Evolutionary conservation across 1,139 yeast genomes (phyloP), one percentile per base, ranked within the genome.

Genomic region (Debaryomyces coudertii): DNA sequence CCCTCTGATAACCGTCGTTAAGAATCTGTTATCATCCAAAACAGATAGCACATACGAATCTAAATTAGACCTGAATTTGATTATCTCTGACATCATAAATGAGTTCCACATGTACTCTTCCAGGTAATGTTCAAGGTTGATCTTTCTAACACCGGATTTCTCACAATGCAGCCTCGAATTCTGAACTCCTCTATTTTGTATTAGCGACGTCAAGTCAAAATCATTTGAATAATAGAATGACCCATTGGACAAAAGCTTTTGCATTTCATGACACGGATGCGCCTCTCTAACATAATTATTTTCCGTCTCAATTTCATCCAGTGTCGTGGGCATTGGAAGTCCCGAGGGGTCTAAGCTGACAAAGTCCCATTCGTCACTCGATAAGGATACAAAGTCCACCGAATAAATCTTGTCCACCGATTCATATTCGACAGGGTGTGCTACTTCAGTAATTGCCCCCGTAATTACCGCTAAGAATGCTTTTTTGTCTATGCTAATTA

Each of bases 51-150:
- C 80, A 18, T 69, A 76, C 2, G 76, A 71, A 31, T 86, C 90
- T 47, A 90, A 66, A 49, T 87, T 85, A 47, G 85, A 76, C 49
- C 96, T 74, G 63, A 87, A 92, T 45, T 79, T 76, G 51, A 89
- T 76, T 50, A 95, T 77, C 52, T 92, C 97, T 47, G 84, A 79
- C 83, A 92, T 85, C 83, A 95, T 81, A 63, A 88, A 93, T 5
- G 87, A 79, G 63, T 95, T 95, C 99, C 99, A 95, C 97, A 93
- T 90, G 61, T 87, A 93, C 54, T 92, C 93, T 47, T 82, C 83
- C 60, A 86, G 92, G 53, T 79, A 84, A 48, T 81, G 79, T 52
- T 82, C 85, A 42, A 62, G 61, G 36, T 54, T 51, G 48, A 34
- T 48, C 44, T 34, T 51, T 73, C n/a, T 52, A 36, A 7, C 42